Evolutionary conservation across 1,284 basidiomycete species (phyloP), one percentile per base, ranked within the genome.

Genomic region (Fistulinella cinereoalba): DNA sequence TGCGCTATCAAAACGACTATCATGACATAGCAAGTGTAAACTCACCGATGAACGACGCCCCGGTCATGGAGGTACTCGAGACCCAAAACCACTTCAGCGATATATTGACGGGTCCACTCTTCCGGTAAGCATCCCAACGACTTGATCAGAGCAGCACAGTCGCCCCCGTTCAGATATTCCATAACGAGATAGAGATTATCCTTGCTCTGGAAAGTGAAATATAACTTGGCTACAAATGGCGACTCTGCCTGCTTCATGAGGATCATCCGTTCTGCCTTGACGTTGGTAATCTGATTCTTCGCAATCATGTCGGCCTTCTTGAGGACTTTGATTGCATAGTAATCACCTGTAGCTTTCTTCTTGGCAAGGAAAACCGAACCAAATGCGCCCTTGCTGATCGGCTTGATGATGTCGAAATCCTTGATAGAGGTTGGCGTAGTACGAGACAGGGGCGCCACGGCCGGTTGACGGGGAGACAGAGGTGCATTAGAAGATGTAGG

Each of bases 251-350:
- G 96, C 65, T 94, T 96, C 97, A 99, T 99, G 56, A 99, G 78
- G 62, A 99, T 99, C 83, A 96, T 98, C 47, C 97, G 82, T 72
- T 99, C 97, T 3, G 97, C 97, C 72, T 98, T 99, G 68, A 99
- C 96, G 64, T 99, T 99, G 46, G 97, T 99, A 69, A 99, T 97
- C 70, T 99, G 97, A 73, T 99, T 99, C 80, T 99, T 99, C 39
- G 97, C 93, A 64, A 99, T 98, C 97, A 99, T 99, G 71, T 99
- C 97, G 23, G 94, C 92, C 75, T 99, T 99, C 73, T 97, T 98
- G 58, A 99, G 72, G 27, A 98, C 94, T 71, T 99, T 99, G 82
- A 99, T 97, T 23, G 97, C 97, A 71, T 88, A 99, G 71, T 98
- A 97, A 70, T 99, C 97, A 44, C 97, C 97, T 1, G 97, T 99